Base-by-base conservation (phyloP, 1,139 yeast species). In the Hemisphaericaspora lyxosophila region DNA sequence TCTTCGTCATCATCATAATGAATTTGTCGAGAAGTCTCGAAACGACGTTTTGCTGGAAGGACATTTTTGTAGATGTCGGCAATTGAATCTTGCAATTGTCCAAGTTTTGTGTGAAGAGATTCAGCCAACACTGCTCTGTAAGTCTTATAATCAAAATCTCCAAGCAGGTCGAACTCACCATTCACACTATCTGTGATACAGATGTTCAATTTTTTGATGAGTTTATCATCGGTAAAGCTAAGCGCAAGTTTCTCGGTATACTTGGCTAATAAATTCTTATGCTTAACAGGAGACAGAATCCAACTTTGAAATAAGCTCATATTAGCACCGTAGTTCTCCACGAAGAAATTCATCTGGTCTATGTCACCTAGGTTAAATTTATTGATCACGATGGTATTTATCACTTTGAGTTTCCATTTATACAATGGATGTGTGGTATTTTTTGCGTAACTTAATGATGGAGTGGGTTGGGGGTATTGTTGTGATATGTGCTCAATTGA, bases 21-120 rank as follows among this genome's bases (percentile, higher is more conserved):
- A 5, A 62, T 48, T 47, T 82, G 87, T 35, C 80, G 60, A 20
- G 36, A 51, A 0, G 83, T 73, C 44, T 81, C 83, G 19, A 57
- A 54, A 3, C 53, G 36, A 43, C 79, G 65, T 5, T 67, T 54
- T 1, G 51, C 48, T 1, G 60, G 56, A 3, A 80, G 42, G 4
- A 53, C 43, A 3, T 46, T 42, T 4, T 54, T 49, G 9, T 60
- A 58, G 2, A 53, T 44, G 1, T 48, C 45, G n/a, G 57, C 51
- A 17, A 64, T 57, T 0, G 51, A 44, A 14, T 51, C 42, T 31
- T 66, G 60, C 16, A 78, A 49, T 27, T 63, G 58, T 15, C 53
- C 50, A 1, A 73, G 51, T 39, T 75, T 55, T 3, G 53, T 54
- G 31, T 67, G 59, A 8, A 79, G 59, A 16, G 69, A 50, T 33